Evolutionary conservation across 2,329 filamentous ascomycete species (phyloP).

Genomic region (Parafenestella ontariensis): DNA sequence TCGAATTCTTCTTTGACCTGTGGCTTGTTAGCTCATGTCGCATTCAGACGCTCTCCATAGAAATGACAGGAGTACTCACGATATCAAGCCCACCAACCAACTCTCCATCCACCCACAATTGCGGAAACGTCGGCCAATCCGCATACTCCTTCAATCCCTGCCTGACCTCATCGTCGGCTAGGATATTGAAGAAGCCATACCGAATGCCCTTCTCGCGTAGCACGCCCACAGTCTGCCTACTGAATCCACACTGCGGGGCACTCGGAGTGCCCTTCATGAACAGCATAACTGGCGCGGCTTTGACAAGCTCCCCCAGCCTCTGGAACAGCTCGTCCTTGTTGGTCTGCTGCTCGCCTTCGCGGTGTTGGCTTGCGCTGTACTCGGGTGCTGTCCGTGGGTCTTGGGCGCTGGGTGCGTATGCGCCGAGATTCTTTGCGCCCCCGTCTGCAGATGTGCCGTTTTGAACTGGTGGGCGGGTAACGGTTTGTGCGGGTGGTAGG

Average conservation of each 20-base stretch:
- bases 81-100: slow-evolving; percentile 95
- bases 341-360: slow-evolving; percentile 42
- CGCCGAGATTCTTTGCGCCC: slow-evolving; percentile 52
- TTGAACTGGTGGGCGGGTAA: slow-evolving; percentile 54
- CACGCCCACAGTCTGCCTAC: slow-evolving; percentile 83
- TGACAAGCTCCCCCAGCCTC: slow-evolving; percentile 82
- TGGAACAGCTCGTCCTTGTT: slow-evolving; percentile 84
- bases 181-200: slow-evolving; percentile 98
- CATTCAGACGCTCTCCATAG: neutral
- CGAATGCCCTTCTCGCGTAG: slow-evolving; percentile 89
- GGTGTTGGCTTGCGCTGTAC: slow-evolving; percentile 48
- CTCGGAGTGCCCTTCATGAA: slow-evolving; percentile 98
- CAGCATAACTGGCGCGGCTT: slow-evolving; percentile 95
- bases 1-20: slow-evolving; percentile 94
- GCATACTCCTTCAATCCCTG: slow-evolving; percentile 96
- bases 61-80: slow-evolving; percentile 63
- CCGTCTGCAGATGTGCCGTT: slow-evolving; percentile 45
- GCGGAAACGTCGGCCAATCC: slow-evolving; percentile 98
- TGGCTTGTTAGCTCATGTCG: slow-evolving; percentile 27
- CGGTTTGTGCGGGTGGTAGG: slow-evolving; percentile 52
- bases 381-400: slow-evolving; percentile 58
- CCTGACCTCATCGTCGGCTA: slow-evolving; percentile 95
- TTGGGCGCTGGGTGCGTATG: slow-evolving; percentile 52
- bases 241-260: slow-evolving; percentile 90
- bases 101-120: slow-evolving; percentile 90